Evolutionary conservation across 208 protist genomes (phyloP).

Genomic region (Baffinella frigidus): DNA sequence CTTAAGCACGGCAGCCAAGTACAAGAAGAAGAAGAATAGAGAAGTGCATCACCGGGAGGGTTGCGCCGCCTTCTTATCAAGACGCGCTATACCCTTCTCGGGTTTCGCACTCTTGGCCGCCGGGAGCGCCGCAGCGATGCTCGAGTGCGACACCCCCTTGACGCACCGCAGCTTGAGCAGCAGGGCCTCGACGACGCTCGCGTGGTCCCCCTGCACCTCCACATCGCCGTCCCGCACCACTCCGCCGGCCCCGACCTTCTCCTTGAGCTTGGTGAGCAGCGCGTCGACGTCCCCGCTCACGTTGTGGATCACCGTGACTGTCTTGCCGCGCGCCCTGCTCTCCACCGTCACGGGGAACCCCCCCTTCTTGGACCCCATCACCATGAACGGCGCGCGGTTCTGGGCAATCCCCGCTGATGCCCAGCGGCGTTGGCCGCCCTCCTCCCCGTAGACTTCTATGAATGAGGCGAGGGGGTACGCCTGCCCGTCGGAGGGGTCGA

Average conservation of each 20-base stretch:
- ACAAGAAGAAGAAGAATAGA: too few relatives aligned
- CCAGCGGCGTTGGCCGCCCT: not conserved
- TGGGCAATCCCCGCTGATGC: not conserved
- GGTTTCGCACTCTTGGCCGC: not conserved
- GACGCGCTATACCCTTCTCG: not conserved
- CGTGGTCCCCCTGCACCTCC: slow-evolving; percentile 28
- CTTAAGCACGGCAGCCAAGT: too few relatives aligned
- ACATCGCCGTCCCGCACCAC: slow-evolving; percentile 13
- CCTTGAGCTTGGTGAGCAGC: not conserved
- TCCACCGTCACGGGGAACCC: slow-evolving; percentile 20
- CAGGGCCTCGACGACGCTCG: not conserved
- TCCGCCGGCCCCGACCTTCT: not conserved
- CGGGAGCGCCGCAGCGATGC: not conserved
- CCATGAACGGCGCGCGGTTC: not conserved
- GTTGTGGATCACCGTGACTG: slow-evolving; percentile 37
- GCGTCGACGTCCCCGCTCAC: not conserved
- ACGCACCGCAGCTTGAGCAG: slow-evolving; percentile 10
- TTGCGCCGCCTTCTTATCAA: not conserved
- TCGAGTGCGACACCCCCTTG: not conserved
- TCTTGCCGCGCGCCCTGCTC: not conserved
- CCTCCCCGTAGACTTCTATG: slow-evolving; percentile 11
- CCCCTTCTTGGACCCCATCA: slow-evolving; percentile 29
- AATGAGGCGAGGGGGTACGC: not conserved
- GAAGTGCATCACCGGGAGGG: not conserved
- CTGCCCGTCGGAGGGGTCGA: not conserved